Base-by-base conservation (phyloP, 1,139 yeast species). In the Yamadazyma taylorii region DNA sequence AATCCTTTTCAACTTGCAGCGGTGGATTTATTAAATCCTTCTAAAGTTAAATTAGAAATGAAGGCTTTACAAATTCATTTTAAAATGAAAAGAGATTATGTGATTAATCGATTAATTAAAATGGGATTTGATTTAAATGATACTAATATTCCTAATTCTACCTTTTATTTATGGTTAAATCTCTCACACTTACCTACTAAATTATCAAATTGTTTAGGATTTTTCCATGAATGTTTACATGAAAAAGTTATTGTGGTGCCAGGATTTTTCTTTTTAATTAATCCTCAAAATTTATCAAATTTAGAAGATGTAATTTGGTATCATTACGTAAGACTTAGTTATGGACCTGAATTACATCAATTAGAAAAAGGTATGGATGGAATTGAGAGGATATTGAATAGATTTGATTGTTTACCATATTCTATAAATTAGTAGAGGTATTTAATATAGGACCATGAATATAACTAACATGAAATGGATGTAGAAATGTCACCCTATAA, bases 1-100 rank as follows among this genome's bases (percentile, higher is more conserved):
- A 78, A 79, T 17, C 84, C 85, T 1, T 78, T 79, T 64, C 86
- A 80, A 52, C 74, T 71, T 50, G 83, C 80, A 23, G 84, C 85
- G 0, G 63, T 79, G 22, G 78, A 78, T 37, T 75, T 78, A 56
- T 66, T 80, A 48, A 65, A 77, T 37, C 85, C 85, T 16, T 47
- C 53, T 32, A 63, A 69, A 39, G 85, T 79, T 4, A 64, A 55
- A 40, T 52, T 58, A 23, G 85, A 80, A 55, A 79, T 80, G 75
- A 71, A 69, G 48, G 85, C 85, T 1, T 65, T 79, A 32, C 86
- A 79, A 53, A 47, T 66, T 31, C 85, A 79, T 53, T 80, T 80
- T 56, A 74, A 74, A 56, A 66, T 66, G 73, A 80, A 80, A 58
- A 65, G 85, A 35, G 85, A 79, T 51, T 80, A 79, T 53, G 69